Conservation (phyloP, 2,329 filamentous ascomycete genomes). For the Diaporthe amygdali region DNA sequence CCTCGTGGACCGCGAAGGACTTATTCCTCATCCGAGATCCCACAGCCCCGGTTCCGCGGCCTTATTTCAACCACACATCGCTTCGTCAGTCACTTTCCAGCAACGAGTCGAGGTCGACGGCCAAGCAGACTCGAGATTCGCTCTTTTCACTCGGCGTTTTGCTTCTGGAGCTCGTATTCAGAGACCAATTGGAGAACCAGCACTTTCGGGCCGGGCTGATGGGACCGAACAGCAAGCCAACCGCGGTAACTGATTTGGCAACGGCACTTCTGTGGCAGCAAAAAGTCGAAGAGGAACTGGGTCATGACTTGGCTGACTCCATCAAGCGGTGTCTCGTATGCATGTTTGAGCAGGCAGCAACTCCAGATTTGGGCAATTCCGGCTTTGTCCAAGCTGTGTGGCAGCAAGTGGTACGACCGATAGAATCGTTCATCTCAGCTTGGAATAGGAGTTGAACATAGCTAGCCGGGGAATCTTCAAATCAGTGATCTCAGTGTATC, state of each 20-base stretch:
- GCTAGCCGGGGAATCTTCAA: background rate
- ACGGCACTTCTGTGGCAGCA: background rate
- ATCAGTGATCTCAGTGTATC: background rate
- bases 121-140: background rate
- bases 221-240: background rate
- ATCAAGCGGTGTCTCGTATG: background rate
- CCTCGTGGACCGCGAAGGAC: background rate
- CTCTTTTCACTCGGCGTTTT: background rate
- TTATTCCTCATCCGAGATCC: background rate
- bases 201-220: background rate
- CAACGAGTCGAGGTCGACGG: background rate
- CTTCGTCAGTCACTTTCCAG: background rate
- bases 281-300: background rate
- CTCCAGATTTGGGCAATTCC: background rate
- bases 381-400: background rate
- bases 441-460: background rate
- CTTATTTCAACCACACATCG: background rate
- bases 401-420: background rate
- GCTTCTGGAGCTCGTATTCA: background rate
- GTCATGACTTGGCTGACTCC: background rate
- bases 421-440: background rate
- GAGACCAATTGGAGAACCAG: background rate
- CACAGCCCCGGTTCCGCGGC: background rate
- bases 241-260: background rate
- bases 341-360: background rate